Conservation (phyloP, 2,329 filamentous ascomycete species). For the Dendrostoma leiphaemia region DNA sequence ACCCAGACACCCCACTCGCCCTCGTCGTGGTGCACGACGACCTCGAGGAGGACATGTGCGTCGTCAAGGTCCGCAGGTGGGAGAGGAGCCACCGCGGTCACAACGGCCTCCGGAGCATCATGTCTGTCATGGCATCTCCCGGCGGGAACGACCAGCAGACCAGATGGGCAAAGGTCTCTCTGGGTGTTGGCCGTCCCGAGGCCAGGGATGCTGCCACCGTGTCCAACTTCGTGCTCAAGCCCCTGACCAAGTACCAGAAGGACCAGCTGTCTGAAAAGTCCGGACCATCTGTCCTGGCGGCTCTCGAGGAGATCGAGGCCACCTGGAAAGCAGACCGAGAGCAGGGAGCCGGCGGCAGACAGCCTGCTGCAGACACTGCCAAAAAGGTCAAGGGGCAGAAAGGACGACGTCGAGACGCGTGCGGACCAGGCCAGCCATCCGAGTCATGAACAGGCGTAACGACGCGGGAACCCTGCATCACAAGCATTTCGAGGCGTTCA, state of each 20-base stretch:
- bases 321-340: constrained; percentile 28
- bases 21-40: constrained; percentile 89
- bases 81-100: constrained; percentile 66
- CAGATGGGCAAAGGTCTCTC: constrained; percentile 61
- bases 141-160: constrained; percentile 33
- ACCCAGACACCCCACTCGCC: constrained; percentile 28
- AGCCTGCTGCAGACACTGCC: not conserved
- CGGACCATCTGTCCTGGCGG: constrained; percentile 49
- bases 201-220: constrained; percentile 67
- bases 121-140: constrained; percentile 43
- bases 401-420: no score
- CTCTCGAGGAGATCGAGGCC: constrained; percentile 45
- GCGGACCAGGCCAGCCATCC: no score
- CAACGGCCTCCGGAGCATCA: constrained; percentile 71
- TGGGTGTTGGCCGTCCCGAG: constrained; percentile 84
- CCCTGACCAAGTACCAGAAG: constrained; percentile 56
- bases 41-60: constrained; percentile 69
- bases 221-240: constrained; percentile 72
- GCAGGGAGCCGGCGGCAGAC: not conserved
- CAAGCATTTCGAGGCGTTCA: not conserved
- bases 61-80: constrained; percentile 63
- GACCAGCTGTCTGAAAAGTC: constrained; percentile 49
- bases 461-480: not conserved
- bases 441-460: not conserved
- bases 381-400: no score